A percentile compares a stretch with the other conserved stretches of the same genome.
Conservation (phyloP, 2,329 filamentous ascomycete genomes). For the Paecilomyces sp. region DNA sequence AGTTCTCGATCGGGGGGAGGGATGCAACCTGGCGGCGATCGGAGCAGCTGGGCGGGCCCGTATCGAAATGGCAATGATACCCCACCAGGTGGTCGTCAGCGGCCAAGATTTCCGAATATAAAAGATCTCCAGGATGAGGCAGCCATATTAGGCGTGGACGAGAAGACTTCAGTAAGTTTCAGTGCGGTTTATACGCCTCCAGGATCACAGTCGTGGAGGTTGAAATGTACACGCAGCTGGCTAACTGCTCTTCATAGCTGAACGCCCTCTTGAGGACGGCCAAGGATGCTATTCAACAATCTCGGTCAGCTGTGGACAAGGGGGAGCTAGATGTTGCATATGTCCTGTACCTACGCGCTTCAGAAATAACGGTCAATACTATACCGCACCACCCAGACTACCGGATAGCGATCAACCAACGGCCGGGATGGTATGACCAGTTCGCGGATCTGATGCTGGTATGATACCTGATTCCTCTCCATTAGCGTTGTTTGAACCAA, state of each 20-base stretch:
- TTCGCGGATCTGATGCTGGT: slow-evolving; percentile 46
- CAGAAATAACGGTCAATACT: slow-evolving; percentile 66
- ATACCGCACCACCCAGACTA: slow-evolving; percentile 73
- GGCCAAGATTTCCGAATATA: slow-evolving; percentile 29
- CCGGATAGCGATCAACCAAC: slow-evolving; percentile 53
- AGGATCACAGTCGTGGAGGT: background rate
- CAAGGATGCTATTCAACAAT: slow-evolving; percentile 28
- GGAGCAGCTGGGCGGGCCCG: slow-evolving; percentile 15
- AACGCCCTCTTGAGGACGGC: slow-evolving; percentile 25
- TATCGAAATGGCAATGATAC: slow-evolving; percentile 16
- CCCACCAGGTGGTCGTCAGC: slow-evolving; percentile 9
- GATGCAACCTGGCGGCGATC: slow-evolving; percentile 19
- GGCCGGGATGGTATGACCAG: slow-evolving; percentile 41
- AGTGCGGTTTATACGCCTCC: background rate
- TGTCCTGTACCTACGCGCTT: slow-evolving; percentile 76
- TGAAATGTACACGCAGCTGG: slow-evolving; percentile 1
- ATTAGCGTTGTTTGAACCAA: background rate
- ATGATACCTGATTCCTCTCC: slow-evolving; percentile 1
- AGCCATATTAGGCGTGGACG: slow-evolving; percentile 23
- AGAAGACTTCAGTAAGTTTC: slow-evolving; percentile 23
- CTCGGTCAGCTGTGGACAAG: slow-evolving; percentile 22
- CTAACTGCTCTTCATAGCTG: slow-evolving; percentile 22
- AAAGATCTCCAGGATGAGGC: slow-evolving; percentile 35
- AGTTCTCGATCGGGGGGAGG: slow-evolving; percentile 20
- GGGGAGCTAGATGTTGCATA: slow-evolving; percentile 63